Conservation (phyloP, 805 yeast species). For the Kodamaea nitidulidarum region DNA sequence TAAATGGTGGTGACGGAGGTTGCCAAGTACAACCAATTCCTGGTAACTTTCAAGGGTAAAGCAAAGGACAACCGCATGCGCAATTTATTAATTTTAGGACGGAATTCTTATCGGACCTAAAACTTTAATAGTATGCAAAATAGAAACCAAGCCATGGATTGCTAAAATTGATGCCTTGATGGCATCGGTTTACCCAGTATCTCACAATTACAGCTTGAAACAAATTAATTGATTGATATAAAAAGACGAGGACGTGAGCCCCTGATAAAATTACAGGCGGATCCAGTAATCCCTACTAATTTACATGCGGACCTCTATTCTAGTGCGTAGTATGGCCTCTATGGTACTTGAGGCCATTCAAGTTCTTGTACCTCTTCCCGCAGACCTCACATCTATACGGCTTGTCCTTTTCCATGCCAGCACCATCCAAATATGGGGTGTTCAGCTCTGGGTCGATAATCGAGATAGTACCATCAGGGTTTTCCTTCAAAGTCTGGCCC, state of each 20-base stretch:
- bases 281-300: conserved; percentile 1
- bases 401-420: conserved; percentile 94
- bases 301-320: conserved; percentile 6
- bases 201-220: not conserved
- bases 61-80: conserved; percentile 1
- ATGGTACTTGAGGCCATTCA: conserved; percentile 95
- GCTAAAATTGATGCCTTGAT: no score
- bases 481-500: conserved; percentile 84
- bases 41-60: conserved; percentile 18
- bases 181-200: no score
- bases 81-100: not conserved
- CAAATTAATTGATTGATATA: conserved; percentile 5
- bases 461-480: conserved; percentile 88
- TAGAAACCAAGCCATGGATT: no score
- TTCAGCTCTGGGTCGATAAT: conserved; percentile 89
- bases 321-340: conserved; percentile 97
- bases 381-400: conserved; percentile 98
- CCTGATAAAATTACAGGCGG: conserved; percentile 3
- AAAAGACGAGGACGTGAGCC: conserved; percentile 5
- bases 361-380: conserved; percentile 93
- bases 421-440: conserved; percentile 87
- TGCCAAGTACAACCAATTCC: conserved; percentile 23
- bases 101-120: not conserved
- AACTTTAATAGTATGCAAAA: no score
- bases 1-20: conserved; percentile 18